These are phyloP conservation scores for Xylaria scruposa DNA, from an alignment of 495 filamentous ascomycete genomes.

Conservation along the genomic window DNA sequence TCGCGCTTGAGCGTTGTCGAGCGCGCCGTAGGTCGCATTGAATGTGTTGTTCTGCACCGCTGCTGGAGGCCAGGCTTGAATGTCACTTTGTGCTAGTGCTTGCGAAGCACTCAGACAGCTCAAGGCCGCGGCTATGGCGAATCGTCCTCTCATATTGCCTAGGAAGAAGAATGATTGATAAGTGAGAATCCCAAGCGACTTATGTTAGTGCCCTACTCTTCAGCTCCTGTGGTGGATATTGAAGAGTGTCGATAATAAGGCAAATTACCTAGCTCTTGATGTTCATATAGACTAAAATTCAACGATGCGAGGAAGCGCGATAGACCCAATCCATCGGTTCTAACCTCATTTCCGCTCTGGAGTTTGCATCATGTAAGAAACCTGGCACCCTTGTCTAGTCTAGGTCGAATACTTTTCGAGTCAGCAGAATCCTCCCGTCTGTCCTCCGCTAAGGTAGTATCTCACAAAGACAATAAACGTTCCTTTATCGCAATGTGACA, in stretches of 20 bases:
- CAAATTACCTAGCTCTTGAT: background rate
- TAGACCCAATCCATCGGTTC: background rate
- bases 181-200: background rate
- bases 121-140: background rate
- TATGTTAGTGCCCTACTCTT: background rate
- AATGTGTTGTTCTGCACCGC: background rate
- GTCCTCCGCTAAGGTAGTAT: background rate
- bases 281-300: background rate
- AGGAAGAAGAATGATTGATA: background rate
- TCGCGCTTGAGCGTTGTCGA: background rate
- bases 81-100: background rate
- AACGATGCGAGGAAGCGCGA: background rate
- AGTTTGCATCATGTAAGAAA: background rate
- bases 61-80: background rate
- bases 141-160: background rate
- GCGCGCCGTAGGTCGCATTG: background rate
- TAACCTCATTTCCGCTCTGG: background rate
- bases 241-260: background rate
- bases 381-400: background rate
- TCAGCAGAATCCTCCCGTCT: background rate
- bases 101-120: background rate
- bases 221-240: background rate
- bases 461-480: background rate
- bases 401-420: background rate
- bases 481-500: too few species aligned